Conservation (phyloP, 139 green algal species). For the Chlorella sp. region DNA sequence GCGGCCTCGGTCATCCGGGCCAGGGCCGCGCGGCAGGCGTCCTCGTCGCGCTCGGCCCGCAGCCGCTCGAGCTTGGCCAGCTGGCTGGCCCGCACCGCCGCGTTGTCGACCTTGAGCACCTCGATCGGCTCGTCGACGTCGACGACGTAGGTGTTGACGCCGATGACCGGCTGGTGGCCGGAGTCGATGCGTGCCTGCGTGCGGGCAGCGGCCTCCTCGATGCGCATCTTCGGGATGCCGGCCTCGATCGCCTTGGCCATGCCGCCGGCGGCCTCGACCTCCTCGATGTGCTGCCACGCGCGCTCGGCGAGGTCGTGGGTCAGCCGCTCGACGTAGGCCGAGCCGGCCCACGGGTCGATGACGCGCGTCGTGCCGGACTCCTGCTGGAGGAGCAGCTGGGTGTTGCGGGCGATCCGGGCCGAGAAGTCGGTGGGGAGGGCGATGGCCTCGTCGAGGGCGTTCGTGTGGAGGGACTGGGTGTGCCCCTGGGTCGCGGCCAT, state of each 20-base stretch:
- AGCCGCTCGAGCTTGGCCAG: too few species aligned
- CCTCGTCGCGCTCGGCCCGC: too few species aligned
- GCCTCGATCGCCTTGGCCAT: constrained; percentile 62
- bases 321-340: constrained; percentile 60
- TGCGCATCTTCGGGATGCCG: constrained; percentile 26
- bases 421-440: constrained; percentile 57
- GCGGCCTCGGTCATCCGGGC: too few species aligned
- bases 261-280: constrained; percentile 56
- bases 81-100: too few species aligned
- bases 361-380: constrained; percentile 55
- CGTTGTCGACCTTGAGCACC: too few species aligned
- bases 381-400: constrained; percentile 61
- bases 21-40: too few species aligned
- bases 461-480: constrained; percentile 69
- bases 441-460: constrained; percentile 69
- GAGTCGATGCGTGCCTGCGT: constrained; percentile 62
- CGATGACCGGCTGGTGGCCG: constrained; percentile 19
- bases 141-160: too few species aligned
- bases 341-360: constrained; percentile 60
- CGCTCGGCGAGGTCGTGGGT: too few species aligned
- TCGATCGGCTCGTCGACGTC: too few species aligned
- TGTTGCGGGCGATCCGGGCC: constrained; percentile 55
- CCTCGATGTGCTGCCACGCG: constrained; percentile 46
- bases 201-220: constrained; percentile 41
- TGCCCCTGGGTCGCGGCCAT: constrained; percentile 62